Evolutionary conservation across 108 stramenopile genomes (phyloP).

Genomic region (Cylindrotheca closterium): DNA sequence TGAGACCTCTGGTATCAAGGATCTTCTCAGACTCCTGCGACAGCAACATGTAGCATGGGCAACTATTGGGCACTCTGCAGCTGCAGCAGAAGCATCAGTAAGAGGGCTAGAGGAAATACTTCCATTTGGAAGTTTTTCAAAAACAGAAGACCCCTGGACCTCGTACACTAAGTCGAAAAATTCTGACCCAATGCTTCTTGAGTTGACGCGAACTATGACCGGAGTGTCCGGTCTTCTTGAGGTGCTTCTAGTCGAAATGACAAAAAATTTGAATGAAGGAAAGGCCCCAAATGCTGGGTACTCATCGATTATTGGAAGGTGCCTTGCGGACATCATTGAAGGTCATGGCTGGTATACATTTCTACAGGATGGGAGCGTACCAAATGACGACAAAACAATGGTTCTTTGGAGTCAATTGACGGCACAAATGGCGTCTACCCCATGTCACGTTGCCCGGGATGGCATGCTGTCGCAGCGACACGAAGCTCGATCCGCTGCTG

Average conservation of each 20-base stretch:
- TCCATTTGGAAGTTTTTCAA: constrained; percentile 72
- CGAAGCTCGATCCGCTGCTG: constrained; percentile 81
- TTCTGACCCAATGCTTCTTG: constrained; percentile 69
- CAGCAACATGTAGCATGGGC: constrained; percentile 87
- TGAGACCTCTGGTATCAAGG: constrained; percentile 28
- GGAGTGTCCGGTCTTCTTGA: constrained; percentile 74
- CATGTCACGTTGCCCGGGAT: constrained; percentile 82
- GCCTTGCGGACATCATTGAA: constrained; percentile 68
- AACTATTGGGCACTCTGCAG: constrained; percentile 80
- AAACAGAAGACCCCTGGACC: constrained; percentile 78
- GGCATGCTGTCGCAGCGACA: constrained; percentile 68
- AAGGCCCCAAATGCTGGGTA: constrained; percentile 8
- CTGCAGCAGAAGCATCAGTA: constrained; percentile 70
- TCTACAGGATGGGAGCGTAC: constrained; percentile 6
- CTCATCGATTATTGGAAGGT: constrained; percentile 45
- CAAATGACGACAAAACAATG: constrained; percentile 21
- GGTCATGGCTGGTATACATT: constrained; percentile 60
- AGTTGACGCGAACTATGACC: constrained; percentile 67
- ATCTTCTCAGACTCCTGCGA: constrained; percentile 67
- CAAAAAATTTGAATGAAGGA: constrained; percentile 19
- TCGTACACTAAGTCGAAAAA: constrained; percentile 53
- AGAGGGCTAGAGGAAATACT: constrained; percentile 70
- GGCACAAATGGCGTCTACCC: constrained; percentile 64
- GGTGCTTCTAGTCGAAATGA: constrained; percentile 46
- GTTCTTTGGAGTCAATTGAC: constrained; percentile 73